phyloP scores from a whole-genome alignment of 2,329 filamentous ascomycete species.

The Colletotrichum echinochloae region DNA sequence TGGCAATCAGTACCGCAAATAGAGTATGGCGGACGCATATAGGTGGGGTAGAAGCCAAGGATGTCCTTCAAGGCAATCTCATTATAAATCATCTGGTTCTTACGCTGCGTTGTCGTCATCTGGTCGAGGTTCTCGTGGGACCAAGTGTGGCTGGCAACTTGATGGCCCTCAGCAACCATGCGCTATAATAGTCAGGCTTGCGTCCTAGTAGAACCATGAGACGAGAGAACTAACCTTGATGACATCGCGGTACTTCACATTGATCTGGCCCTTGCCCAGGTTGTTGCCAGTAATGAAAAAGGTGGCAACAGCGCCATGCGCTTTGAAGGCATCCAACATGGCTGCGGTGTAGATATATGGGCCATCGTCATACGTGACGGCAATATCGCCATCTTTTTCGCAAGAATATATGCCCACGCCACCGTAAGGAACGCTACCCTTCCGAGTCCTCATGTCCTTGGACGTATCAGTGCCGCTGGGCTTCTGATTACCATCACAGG shows the following conservation, averaged over 20 bases:
- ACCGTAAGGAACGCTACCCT: constrained; percentile 46
- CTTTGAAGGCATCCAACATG: constrained; percentile 52
- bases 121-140: constrained; percentile 56
- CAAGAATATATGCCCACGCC: constrained; percentile 51
- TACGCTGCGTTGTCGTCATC: constrained; percentile 49
- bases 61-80: constrained; percentile 59
- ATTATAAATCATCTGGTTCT: constrained; percentile 57
- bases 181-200: constrained; percentile 44
- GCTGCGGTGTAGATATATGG: constrained; percentile 50
- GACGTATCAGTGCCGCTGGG: constrained; percentile 45
- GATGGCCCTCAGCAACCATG: constrained; percentile 60
- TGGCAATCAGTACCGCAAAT: constrained; percentile 42
- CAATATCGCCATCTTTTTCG: constrained; percentile 47
- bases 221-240: constrained; percentile 47
- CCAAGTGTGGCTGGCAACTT: constrained; percentile 62
- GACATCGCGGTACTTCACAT: constrained; percentile 48
- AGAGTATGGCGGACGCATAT: constrained; percentile 52
- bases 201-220: no score
- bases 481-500: constrained; percentile 48
- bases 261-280: constrained; percentile 51
- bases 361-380: constrained; percentile 54
- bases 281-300: constrained; percentile 54
- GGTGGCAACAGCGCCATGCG: constrained; percentile 49
- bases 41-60: constrained; percentile 59
- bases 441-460: constrained; percentile 42